phyloP scores from a whole-genome alignment of 2,329 filamentous ascomycete species.

The Ophioceras dolichostomum region DNA sequence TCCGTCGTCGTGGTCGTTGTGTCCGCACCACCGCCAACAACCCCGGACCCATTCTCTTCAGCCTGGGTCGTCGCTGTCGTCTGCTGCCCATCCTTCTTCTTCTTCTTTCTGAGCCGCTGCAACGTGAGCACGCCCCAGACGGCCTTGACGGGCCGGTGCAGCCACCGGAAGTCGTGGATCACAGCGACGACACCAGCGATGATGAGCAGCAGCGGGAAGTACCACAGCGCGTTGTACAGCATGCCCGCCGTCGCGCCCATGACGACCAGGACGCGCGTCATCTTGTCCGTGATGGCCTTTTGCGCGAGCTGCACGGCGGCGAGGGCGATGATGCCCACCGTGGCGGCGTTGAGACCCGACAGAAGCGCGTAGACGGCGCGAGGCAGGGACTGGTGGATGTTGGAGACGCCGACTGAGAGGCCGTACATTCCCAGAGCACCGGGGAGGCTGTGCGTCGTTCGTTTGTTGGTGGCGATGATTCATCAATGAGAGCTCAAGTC shows the following conservation, averaged over 20 bases:
- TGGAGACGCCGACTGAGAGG: slow-evolving; percentile 51
- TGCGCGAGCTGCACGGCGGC: slow-evolving; percentile 56
- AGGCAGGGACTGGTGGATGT: slow-evolving; percentile 46
- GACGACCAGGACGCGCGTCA: slow-evolving; percentile 53
- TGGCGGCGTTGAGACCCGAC: slow-evolving; percentile 59
- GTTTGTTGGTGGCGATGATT: background rate
- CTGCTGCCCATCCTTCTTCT: too few relatives aligned
- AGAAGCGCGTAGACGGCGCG: slow-evolving; percentile 54
- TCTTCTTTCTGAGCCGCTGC: background rate
- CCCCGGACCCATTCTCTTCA: too few relatives aligned
- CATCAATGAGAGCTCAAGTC: background rate
- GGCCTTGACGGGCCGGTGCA: slow-evolving; percentile 22
- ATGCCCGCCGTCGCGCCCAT: slow-evolving; percentile 51
- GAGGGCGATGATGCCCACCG: slow-evolving; percentile 59
- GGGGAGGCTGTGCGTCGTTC: slow-evolving; percentile 53
- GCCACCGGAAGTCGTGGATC: slow-evolving; percentile 42
- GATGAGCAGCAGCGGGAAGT: slow-evolving; percentile 54
- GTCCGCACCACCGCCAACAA: too few relatives aligned
- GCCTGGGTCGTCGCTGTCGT: too few relatives aligned
- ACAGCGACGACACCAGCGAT: slow-evolving; percentile 38
- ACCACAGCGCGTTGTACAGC: slow-evolving; percentile 63
- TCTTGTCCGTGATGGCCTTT: slow-evolving; percentile 53
- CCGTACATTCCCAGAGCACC: slow-evolving; percentile 60
- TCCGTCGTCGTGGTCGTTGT: too few relatives aligned
- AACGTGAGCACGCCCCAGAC: background rate